Evolutionary conservation across 371 early-diverging fungal genomes (phyloP), one percentile per base, ranked within the genome.

Genomic region (Cokeromyces recurvatus): DNA sequence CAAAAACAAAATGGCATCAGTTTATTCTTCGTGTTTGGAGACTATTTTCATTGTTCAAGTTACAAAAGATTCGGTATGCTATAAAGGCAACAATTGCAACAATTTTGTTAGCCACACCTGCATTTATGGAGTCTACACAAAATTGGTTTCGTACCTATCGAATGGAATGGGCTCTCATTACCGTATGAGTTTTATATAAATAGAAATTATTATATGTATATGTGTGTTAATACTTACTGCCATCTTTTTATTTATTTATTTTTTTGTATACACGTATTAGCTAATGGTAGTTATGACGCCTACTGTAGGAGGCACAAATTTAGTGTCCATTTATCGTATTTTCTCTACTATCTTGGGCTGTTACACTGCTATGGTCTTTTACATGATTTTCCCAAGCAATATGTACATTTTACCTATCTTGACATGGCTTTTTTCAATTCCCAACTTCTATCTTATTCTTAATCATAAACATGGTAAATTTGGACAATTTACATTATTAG

Each of bases 261-360:
- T n/a, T n/a, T n/a, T n/a, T n/a, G n/a, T n/a, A n/a, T n/a, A 29
- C 29, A 11, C 19, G 36, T 31, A 17, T 20, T 42, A 76, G 64
- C 57, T 81, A 21, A 74, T 86, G 52, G 87, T 88, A 2, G 84
- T 91, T n/a, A 87, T 92, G 89, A 86, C 85, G 2, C 91, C 91
- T 8, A 90, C 91, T 0, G 87, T 89, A 1, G 93, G 93, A n/a
- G 89, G 87, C 3, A 83, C 91, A 1, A 86, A 86, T 40, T 39
- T 83, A 0, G 78, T 84, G 6, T 86, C 85, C 21, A 47, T 89
- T 5, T 87, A 87, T 58, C 84, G 91, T 20, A 71, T 89, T 2
- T 68, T 86, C 15, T 87, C 91, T 9, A 92, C 91, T 1, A 53
- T 85, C 9, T 55, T 79, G 1, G 91, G 90, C 9, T 86, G 85